Base-by-base conservation (phyloP, 83 land plant genomes). In the Diphasiastrum complanatum region DNA sequence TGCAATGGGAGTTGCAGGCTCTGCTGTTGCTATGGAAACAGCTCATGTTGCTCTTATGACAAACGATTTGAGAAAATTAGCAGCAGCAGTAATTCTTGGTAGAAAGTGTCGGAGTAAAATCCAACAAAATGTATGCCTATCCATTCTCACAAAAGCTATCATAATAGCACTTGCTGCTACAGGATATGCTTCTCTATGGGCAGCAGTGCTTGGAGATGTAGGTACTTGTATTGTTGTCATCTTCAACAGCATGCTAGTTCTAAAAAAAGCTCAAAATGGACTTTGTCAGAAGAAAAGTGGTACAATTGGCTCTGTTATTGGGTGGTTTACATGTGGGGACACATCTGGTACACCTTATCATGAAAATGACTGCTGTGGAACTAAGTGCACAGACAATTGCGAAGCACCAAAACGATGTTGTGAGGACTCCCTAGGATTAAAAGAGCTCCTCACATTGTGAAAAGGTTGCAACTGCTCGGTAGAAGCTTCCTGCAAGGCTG, bases 171-270 rank as follows among this genome's bases (percentile, higher is more conserved):
- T 92, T 19, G 91, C 97, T 16, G 65, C 80, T 28, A 76, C 79
- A n/a, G 97, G 96, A 11, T 75, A 85, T 57, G 87, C 95, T 0
- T 80, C 92, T 29, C 67, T 92, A 1, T 92, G 96, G 96, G 80
- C 83, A 12, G 97, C 97, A 3, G 88, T 92, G 32, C 51, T 85
- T 2, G 80, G 84, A 22, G 97, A 92, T 63, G 91, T 92, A 4
- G 96, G 95, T 5, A 92, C 97, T 10, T 88, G 91, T 37, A 47
- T 92, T 58, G 41, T 81, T 3, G 97, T 92, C 26, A 88, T 75
- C 27, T 69, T 85, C 63, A 92, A 92, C 69, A 87, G 97, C 69
- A 87, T 85, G 95, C 73, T 75, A n/a, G n/a, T n/a, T n/a, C n/a
- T n/a, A n/a, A n/a, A n/a, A n/a, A n/a, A n/a, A n/a, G n/a, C n/a